Evolutionary conservation across 2,329 filamentous ascomycete genomes (phyloP).

Genomic region (Trichoderma arundinaceum): DNA sequence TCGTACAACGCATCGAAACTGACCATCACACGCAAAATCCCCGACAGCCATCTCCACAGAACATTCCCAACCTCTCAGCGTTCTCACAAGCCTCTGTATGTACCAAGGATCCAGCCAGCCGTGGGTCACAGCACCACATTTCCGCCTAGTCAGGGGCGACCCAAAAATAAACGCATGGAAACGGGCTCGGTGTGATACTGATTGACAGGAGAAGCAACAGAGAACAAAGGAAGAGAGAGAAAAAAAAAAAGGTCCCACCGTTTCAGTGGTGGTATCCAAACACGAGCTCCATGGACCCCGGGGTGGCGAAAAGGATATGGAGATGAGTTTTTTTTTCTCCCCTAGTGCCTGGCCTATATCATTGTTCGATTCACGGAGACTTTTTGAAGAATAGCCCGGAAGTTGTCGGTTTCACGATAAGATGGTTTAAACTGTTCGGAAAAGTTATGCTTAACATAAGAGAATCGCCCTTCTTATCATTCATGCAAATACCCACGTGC

Average conservation of each 20-base stretch:
- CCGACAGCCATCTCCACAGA: no score
- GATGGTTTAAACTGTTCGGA: not conserved
- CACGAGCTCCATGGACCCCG: not conserved
- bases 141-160: conserved; percentile 4
- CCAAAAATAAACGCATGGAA: conserved; percentile 2
- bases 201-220: not conserved
- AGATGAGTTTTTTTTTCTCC: conserved; percentile 2
- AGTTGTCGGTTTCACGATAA: no score
- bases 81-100: no score
- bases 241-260: not conserved
- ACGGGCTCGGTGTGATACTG: not conserved
- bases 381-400: no score
- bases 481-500: not conserved
- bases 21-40: no score
- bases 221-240: not conserved
- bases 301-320: conserved; percentile 9
- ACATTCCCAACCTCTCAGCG: no score
- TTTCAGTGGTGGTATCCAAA: not conserved
- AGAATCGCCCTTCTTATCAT: not conserved
- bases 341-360: not conserved
- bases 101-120: no score
- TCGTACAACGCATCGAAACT: no score
- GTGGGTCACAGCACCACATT: conserved; percentile 2
- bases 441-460: not conserved
- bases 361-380: no score